These are phyloP conservation scores for Wolfiporia cocos DNA, from an alignment of 1,284 basidiomycete genomes.

Conservation along the genomic window DNA sequence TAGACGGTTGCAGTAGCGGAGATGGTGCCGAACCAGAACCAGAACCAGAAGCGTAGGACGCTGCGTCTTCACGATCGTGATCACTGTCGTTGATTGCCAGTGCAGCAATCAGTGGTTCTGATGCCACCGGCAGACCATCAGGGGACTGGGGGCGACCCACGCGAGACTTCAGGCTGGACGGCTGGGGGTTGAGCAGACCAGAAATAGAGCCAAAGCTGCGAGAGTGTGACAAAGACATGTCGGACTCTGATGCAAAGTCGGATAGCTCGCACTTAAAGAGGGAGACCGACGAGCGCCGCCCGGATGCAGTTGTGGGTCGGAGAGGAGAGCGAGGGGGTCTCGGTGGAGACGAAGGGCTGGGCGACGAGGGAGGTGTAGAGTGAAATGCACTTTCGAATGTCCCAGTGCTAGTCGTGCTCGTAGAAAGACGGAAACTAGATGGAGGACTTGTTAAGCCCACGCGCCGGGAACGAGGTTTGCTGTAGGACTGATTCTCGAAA, in stretches of 20 bases:
- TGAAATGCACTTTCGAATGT: slow-evolving; percentile 14
- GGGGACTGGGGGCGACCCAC: slow-evolving; percentile 17
- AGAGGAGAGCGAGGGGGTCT: slow-evolving; percentile 27
- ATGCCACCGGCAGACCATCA: slow-evolving; percentile 27
- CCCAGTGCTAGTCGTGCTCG: slow-evolving; percentile 14
- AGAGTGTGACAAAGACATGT: slow-evolving; percentile 23
- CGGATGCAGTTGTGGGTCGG: slow-evolving; percentile 14
- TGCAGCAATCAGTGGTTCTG: slow-evolving; percentile 16
- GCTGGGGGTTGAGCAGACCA: slow-evolving; percentile 21
- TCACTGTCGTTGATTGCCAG: slow-evolving; percentile 9
- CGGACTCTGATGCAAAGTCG: slow-evolving; percentile 6
- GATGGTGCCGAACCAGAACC: slow-evolving; percentile 8
- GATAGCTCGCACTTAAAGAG: slow-evolving; percentile 9
- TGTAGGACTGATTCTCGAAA: slow-evolving; percentile 16
- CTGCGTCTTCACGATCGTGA: slow-evolving; percentile 4
- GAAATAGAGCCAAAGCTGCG: slow-evolving; percentile 27
- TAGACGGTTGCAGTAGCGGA: slow-evolving; percentile 14
- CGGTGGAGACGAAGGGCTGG: slow-evolving; percentile 21
- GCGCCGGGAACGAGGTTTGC: slow-evolving; percentile 30
- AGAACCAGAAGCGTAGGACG: slow-evolving; percentile 9
- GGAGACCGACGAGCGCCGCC: slow-evolving; percentile 6
- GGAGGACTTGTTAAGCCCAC: slow-evolving; percentile 21
- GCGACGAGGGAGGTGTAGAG: slow-evolving; percentile 19
- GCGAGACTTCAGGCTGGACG: slow-evolving; percentile 4
- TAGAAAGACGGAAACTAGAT: slow-evolving; percentile 20